Evolutionary conservation across 2,329 filamentous ascomycete species (phyloP), one percentile per base, ranked within the genome.

Genomic region (Phialophora verrucosa): DNA sequence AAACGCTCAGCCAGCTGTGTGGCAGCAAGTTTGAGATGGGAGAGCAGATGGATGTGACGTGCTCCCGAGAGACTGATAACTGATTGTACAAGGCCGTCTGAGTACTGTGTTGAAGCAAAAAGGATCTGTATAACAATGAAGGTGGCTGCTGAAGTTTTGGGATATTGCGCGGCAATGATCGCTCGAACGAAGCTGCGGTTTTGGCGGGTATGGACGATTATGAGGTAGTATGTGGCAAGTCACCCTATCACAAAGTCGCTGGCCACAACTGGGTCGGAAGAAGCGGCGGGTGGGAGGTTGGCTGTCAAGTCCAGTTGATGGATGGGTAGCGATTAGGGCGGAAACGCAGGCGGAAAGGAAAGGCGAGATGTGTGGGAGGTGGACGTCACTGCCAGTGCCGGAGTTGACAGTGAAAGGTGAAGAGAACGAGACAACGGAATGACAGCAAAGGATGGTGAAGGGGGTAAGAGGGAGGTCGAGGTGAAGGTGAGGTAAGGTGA

Each of bases 91-190:
- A 62, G 44, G 63, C 54, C 20, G 65, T 59, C 44, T 58, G 35
- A 62, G 51, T 50, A 35, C 17, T 62, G 31, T 63, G 38, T 59
- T 29, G 25, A 35, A 56, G 38, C 29, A 62, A 60, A 35, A 56
- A 31, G 31, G 31, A 38, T 38, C 27, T 57, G 63, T 66, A 32
- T 31, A 47, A 66, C 31, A 64, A 69, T 59, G 67, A 69, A 63
- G 27, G 67, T 63, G 44, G 51, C 56, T 58, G 56, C 54, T 63
- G 49, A 54, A 54, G n/a, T n/a, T 42, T 58, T 60, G 42, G 49
- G 68, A 68, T 70, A 70, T 70, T 70, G 68, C 68, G 42, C 68
- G 65, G 68, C 68, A 70, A 70, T 70, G 63, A 68, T 70, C 65
- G 68, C 55, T 49, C 63, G 31, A 47, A 53, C 50, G 38, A 54